Conservation (phyloP, 345 rosid species). For the Sisymbrium irio region DNA sequence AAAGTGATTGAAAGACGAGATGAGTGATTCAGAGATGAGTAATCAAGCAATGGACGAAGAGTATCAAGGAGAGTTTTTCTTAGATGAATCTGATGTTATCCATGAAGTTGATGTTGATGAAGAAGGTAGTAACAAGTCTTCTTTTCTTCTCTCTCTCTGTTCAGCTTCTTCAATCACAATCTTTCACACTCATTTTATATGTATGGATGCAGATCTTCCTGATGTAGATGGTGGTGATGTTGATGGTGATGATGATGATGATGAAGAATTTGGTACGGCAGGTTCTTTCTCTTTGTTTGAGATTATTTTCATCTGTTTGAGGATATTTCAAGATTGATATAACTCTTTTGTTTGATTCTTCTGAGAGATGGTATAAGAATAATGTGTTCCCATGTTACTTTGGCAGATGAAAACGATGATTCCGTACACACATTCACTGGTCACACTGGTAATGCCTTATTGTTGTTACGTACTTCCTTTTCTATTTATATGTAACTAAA, state of each 20-base stretch:
- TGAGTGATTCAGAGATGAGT: constrained; percentile 30
- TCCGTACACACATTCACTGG: constrained; percentile 88
- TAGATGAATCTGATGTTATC: constrained; percentile 71
- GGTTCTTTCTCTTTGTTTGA: no score
- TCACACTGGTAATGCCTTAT: constrained; percentile 54
- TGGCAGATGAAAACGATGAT: constrained; percentile 70
- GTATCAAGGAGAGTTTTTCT: constrained; percentile 58
- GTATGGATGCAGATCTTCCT: constrained; percentile 60
- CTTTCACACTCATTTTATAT: neutral
- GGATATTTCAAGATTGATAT: neutral
- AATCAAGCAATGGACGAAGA: constrained; percentile 39
- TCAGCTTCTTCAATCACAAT: no score
- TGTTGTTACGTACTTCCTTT: neutral
- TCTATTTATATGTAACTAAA: no score
- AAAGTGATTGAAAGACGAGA: neutral
- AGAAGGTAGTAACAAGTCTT: constrained; percentile 62
- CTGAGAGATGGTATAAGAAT: no score
- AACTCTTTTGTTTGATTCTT: neutral
- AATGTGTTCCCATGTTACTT: neutral
- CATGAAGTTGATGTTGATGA: constrained; percentile 67
- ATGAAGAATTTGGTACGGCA: constrained; percentile 35
- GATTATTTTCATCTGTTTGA: no score
- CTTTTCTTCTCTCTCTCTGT: neutral
- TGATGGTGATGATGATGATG: constrained; percentile 44
- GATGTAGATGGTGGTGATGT: constrained; percentile 45